Evolutionary conservation across 2,329 filamentous ascomycete genomes (phyloP).

Genomic region (Exophiala viscosa): DNA sequence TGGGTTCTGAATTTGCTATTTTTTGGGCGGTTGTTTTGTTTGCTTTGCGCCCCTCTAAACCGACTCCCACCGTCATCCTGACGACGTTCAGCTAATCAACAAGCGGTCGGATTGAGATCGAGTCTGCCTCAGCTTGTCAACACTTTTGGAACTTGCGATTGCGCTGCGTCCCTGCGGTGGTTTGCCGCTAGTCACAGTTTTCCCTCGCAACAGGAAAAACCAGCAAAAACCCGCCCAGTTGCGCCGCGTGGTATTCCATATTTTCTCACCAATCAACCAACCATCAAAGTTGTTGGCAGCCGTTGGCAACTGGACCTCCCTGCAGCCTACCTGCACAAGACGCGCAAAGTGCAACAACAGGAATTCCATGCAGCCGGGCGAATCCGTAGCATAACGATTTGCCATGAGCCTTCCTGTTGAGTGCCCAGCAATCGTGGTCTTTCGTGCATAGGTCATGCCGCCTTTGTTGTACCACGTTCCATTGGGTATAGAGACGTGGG

Average conservation of each 20-base stretch:
- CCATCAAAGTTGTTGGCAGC: neutral
- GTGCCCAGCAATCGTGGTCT: slow-evolving; percentile 5
- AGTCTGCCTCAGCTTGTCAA: slow-evolving; percentile 6
- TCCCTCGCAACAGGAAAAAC: neutral
- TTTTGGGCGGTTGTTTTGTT: slow-evolving; percentile 16
- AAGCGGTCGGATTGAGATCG: slow-evolving; percentile 1
- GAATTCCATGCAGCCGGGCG: slow-evolving; percentile 18
- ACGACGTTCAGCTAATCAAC: neutral
- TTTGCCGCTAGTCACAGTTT: slow-evolving; percentile 9
- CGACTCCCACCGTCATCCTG: slow-evolving; percentile 3
- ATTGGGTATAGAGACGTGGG: slow-evolving; percentile 25
- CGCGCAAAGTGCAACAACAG: slow-evolving; percentile 14
- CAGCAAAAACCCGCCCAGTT: slow-evolving; percentile 10
- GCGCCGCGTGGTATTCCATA: slow-evolving; percentile 13
- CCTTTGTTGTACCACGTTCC: slow-evolving; percentile 22
- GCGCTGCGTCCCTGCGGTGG: slow-evolving; percentile 14
- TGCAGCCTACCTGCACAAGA: slow-evolving; percentile 3
- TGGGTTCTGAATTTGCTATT: neutral
- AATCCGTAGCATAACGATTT: slow-evolving; percentile 17
- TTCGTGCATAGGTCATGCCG: slow-evolving; percentile 23
- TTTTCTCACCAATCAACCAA: slow-evolving; percentile 13
- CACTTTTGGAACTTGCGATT: slow-evolving; percentile 1
- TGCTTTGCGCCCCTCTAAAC: slow-evolving; percentile 14
- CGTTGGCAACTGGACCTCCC: slow-evolving; percentile 8
- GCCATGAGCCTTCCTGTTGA: slow-evolving; percentile 24